Conservation (phyloP, 2,329 filamentous ascomycete species). For the Penicillium sp. region DNA sequence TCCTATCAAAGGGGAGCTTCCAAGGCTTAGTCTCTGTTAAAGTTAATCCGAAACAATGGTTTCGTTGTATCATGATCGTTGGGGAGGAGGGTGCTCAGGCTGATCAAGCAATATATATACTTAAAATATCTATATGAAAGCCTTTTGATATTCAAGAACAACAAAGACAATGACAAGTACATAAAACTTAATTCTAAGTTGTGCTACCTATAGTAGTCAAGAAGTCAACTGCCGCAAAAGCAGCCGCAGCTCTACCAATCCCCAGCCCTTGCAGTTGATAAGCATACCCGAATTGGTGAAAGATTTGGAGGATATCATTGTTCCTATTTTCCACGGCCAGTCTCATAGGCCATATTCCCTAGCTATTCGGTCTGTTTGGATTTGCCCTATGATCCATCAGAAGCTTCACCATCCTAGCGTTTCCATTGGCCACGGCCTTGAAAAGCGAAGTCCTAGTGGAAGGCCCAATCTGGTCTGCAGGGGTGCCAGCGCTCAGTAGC, state of each 20-base stretch:
- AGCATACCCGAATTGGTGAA: neutral
- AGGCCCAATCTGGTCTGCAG: neutral
- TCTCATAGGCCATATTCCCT: neutral
- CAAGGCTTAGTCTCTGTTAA: too few species aligned
- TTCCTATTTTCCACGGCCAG: neutral
- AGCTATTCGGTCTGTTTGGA: neutral
- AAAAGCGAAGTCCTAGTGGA: neutral
- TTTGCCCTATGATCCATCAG: neutral
- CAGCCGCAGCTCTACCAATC: neutral
- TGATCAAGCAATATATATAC: too few species aligned
- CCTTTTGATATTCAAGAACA: too few species aligned
- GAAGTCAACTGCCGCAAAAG: neutral
- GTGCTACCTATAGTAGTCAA: neutral
- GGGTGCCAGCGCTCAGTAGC: neutral
- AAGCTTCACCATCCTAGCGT: neutral
- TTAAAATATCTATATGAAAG: too few species aligned
- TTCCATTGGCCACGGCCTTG: neutral
- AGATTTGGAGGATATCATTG: neutral
- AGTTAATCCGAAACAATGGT: too few species aligned
- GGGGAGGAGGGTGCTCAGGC: too few species aligned
- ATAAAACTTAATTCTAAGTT: neutral
- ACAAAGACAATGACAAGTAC: too few species aligned
- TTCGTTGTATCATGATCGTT: too few species aligned
- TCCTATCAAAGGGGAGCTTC: too few species aligned
- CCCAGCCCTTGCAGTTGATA: neutral